Evolutionary conservation across 768 basidiomycete genomes (phyloP).

Genomic region (Podaxis pistillaris): DNA sequence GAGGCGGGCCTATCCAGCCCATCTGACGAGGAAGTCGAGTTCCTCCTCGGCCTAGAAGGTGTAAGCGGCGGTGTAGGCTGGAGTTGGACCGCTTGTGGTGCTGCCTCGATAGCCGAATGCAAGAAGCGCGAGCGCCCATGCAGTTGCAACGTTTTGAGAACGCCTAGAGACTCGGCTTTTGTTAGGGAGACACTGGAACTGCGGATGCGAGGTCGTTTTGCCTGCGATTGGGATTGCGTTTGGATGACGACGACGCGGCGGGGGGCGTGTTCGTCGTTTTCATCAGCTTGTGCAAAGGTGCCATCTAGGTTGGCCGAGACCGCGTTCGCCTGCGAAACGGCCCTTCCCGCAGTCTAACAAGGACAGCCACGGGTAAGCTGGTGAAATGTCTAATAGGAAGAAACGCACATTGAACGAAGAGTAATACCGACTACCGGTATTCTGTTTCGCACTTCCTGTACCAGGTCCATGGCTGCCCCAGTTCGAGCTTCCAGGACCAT

Average conservation of each 20-base stretch:
- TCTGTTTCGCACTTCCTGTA: constrained; percentile 71
- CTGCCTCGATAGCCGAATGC: constrained; percentile 49
- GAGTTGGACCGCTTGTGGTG: constrained; percentile 17
- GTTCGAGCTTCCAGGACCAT: constrained; percentile 33
- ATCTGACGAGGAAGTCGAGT: constrained; percentile 15
- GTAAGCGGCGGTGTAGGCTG: not conserved
- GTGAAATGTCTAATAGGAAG: not conserved
- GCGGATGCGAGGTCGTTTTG: constrained; percentile 42
- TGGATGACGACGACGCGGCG: constrained; percentile 19
- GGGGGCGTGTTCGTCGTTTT: constrained; percentile 47
- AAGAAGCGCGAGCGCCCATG: constrained; percentile 50
- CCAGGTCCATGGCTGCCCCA: constrained; percentile 53
- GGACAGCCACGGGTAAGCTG: not conserved
- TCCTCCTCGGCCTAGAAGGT: constrained; percentile 15
- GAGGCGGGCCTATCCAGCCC: constrained; percentile 6
- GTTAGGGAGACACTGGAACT: constrained; percentile 62
- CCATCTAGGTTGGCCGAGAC: constrained; percentile 52
- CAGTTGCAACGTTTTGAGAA: constrained; percentile 61
- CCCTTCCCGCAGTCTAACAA: constrained; percentile 62
- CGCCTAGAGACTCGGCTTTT: constrained; percentile 45
- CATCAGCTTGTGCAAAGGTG: constrained; percentile 48
- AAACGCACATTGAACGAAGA: constrained; percentile 56
- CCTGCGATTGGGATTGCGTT: constrained; percentile 23
- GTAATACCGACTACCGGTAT: constrained; percentile 71
- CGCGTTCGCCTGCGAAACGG: constrained; percentile 71